Percentiles rank a stretch among this genome's conserved stretches.
phyloP scores from a whole-genome alignment of 2,329 filamentous ascomycete species.

The Talaromyces rugulosus region DNA sequence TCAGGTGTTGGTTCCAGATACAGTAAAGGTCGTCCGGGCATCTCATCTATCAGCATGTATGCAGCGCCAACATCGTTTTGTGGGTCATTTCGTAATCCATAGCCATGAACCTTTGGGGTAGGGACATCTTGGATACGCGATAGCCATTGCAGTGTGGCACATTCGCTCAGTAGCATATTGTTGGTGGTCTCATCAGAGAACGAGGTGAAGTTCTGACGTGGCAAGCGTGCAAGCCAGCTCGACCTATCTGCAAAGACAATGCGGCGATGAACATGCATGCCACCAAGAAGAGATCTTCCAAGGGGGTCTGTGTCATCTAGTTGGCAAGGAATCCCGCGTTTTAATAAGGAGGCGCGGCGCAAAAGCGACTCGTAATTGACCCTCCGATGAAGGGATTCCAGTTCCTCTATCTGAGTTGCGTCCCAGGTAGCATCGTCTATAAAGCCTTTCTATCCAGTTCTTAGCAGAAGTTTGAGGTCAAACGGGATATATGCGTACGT shows the following conservation, averaged over 20 bases:
- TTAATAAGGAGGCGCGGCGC: neutral
- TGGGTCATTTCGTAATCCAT: constrained; percentile 19
- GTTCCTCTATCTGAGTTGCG: constrained; percentile 2
- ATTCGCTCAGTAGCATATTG: constrained; percentile 4
- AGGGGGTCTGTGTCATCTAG: constrained; percentile 9
- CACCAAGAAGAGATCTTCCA: constrained; percentile 5
- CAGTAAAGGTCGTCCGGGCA: constrained; percentile 20
- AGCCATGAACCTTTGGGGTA: constrained; percentile 18
- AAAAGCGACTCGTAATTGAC: constrained; percentile 6
- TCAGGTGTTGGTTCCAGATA: constrained; percentile 14
- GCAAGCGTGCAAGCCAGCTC: constrained; percentile 8
- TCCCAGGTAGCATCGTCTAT: constrained; percentile 6
- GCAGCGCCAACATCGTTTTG: constrained; percentile 22
- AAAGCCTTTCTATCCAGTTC: neutral
- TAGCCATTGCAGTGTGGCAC: constrained; percentile 12
- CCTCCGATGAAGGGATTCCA: neutral
- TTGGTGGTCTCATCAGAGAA: constrained; percentile 9
- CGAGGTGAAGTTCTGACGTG: constrained; percentile 3
- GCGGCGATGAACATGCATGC: constrained; percentile 10
- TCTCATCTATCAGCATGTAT: constrained; percentile 23
- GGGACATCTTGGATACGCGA: constrained; percentile 22
- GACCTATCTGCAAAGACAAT: constrained; percentile 7
- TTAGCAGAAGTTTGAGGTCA: neutral
- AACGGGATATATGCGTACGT: neutral
- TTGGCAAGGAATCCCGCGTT: constrained; percentile 5